These are phyloP conservation scores for Coleophoma cylindrospora DNA, from an alignment of 2,329 filamentous ascomycete species.

Conservation along the genomic window DNA sequence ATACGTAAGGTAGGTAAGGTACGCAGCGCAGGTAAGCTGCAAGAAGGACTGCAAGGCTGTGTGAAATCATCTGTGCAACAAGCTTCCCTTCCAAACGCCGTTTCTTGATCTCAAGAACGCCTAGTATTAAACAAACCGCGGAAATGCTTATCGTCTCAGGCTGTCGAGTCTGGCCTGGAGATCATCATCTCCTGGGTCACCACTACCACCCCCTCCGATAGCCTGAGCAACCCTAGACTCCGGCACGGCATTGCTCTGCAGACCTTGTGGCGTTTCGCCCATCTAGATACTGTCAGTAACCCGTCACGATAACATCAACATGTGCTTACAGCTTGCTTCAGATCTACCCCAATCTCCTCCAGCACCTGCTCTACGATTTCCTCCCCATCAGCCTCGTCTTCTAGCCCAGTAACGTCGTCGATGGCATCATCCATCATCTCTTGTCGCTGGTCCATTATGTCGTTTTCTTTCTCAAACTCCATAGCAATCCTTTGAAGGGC, in stretches of 20 bases:
- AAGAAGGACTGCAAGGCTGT: too few relatives aligned
- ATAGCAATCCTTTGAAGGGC: conserved; percentile 94
- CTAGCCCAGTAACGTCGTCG: conserved; percentile 89
- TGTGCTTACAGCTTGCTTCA: conserved; percentile 75
- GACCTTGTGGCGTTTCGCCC: conserved; percentile 81
- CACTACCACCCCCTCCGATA: conserved; percentile 53
- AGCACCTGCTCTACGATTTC: conserved; percentile 95
- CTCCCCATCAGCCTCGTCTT: conserved; percentile 90
- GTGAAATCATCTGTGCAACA: neutral
- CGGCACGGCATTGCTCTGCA: conserved; percentile 68
- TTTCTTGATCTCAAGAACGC: conserved; percentile 12
- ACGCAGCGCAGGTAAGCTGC: too few relatives aligned
- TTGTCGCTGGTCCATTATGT: conserved; percentile 98
- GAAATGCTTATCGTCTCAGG: conserved; percentile 36
- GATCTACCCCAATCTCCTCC: conserved; percentile 93
- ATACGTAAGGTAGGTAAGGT: too few relatives aligned
- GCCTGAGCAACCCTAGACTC: conserved; percentile 84
- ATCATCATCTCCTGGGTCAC: conserved; percentile 71
- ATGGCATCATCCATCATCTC: conserved; percentile 99
- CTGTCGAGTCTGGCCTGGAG: conserved; percentile 91
- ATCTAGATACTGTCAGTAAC: conserved; percentile 48
- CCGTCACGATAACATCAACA: neutral
- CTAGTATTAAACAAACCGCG: conserved; percentile 2
- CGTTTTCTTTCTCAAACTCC: conserved; percentile 98
- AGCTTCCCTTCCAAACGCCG: neutral